Base-by-base conservation (phyloP, 2,329 filamentous ascomycete species). In the Sporothrix dimorphospora region DNA sequence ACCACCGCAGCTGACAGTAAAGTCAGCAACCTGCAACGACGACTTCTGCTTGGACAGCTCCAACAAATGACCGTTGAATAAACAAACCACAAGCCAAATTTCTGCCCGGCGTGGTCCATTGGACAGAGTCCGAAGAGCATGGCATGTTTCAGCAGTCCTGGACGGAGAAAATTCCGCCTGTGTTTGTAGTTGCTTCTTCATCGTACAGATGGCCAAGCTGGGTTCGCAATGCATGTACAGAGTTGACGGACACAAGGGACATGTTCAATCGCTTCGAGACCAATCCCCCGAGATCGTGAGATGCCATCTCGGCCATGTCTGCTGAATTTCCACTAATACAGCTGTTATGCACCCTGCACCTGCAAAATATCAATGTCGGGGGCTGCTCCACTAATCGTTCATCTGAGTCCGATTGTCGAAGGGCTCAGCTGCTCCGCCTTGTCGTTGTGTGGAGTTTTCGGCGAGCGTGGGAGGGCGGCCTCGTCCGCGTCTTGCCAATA, bases 351-450 rank as follows among this genome's bases (percentile, higher is more conserved):
- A 38, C 16, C 16, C 38, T 21, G 55, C 30, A 59, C 7, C 30
- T 14, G 14, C 4, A 34, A 63, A 34, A 42, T 21, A 45, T 45
- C 38, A n/a, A 45, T 65, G 38, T 16, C 59, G 16, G 38, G 59
- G 12, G 30, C 12, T 45, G 38, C 38, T 42, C 38, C 59, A 45
- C 21, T 40, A 19, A 65, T 42, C 59, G 38, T 40, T 38, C 59
- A 45, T 19, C 30, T 11, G 38, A n/a, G 19, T n/a, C 38, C n/a
- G 59, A 27, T 45, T 65, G n/a, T 45, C 38, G 55, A 59, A 59
- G 16, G 59, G n/a, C 27, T 65, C 59, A 65, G 59, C 59, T 65
- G 38, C 59, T 14, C 38, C 21, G 38, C 38, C 59, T 65, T 45
- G n/a, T 1, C 9, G 16, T 38, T 24, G 38, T 45, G 21, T 45